A percentile compares a stretch with the other conserved stretches of the same genome.
Conservation (phyloP, 345 rosid genomes). For the Rhizophora apiculata region DNA sequence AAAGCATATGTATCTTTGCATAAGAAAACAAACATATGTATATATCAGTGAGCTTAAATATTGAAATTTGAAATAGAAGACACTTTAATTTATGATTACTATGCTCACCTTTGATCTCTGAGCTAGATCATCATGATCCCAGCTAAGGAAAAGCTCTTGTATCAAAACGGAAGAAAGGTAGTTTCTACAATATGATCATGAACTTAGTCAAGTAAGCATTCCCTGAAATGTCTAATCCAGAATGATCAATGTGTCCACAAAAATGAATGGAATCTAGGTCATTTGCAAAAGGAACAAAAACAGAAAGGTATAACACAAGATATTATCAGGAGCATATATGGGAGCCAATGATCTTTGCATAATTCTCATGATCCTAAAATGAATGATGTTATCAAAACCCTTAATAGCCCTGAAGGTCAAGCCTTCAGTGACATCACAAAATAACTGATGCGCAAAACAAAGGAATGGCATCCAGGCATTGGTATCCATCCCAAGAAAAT, state of each 20-base stretch:
- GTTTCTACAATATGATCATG: slow-evolving; percentile 66
- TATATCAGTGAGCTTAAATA: neutral
- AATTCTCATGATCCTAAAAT: too few species aligned
- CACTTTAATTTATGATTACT: neutral
- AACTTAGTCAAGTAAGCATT: slow-evolving; percentile 25
- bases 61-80: slow-evolving; percentile 4
- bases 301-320: neutral
- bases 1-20: too few species aligned
- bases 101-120: slow-evolving; percentile 80
- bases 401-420: too few species aligned
- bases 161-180: slow-evolving; percentile 90
- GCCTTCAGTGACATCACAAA: too few species aligned
- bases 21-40: too few species aligned
- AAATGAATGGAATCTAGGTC: neutral
- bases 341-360: too few species aligned
- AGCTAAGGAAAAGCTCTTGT: slow-evolving; percentile 92
- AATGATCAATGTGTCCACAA: neutral
- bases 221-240: slow-evolving; percentile 5
- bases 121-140: slow-evolving; percentile 97
- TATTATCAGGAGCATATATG: neutral
- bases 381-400: too few species aligned
- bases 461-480: too few species aligned
- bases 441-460: too few species aligned
- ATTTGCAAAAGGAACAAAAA: neutral
- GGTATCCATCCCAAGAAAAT: too few species aligned